Conservation (phyloP, 2,329 filamentous ascomycete species). For the Neonectria magnoliae region DNA sequence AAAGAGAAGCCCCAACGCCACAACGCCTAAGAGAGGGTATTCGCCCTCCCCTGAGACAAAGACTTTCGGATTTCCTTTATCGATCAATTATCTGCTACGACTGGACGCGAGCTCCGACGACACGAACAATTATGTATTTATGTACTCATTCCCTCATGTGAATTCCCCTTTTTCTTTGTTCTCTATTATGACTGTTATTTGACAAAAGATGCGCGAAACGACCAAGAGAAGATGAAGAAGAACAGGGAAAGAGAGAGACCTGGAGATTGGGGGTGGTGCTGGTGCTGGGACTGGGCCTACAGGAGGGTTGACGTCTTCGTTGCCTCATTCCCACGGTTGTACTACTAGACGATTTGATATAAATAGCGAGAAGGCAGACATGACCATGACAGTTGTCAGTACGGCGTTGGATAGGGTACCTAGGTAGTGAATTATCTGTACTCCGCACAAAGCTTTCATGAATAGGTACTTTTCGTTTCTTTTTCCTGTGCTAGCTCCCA, state of each 20-base stretch:
- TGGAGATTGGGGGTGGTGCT: no score
- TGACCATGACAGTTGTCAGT: slow-evolving; percentile 13
- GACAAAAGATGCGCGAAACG: background rate
- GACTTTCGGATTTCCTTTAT: slow-evolving; percentile 8
- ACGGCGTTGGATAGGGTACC: slow-evolving; percentile 22
- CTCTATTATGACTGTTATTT: slow-evolving; percentile 22
- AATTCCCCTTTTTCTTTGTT: slow-evolving; percentile 6
- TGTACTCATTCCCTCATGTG: slow-evolving; percentile 29
- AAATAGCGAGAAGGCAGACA: slow-evolving; percentile 34
- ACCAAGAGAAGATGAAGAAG: background rate
- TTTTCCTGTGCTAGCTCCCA: background rate
- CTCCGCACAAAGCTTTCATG: slow-evolving; percentile 10
- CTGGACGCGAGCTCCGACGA: slow-evolving; percentile 30
- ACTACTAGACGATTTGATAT: slow-evolving; percentile 28
- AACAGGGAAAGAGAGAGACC: slow-evolving; percentile 2
- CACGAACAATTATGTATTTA: slow-evolving; percentile 41
- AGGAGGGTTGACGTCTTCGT: background rate
- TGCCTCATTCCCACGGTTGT: slow-evolving; percentile 22
- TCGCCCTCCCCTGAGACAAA: slow-evolving; percentile 25
- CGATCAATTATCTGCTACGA: slow-evolving; percentile 30
- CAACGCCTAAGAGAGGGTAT: slow-evolving; percentile 21
- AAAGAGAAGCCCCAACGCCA: slow-evolving; percentile 5
- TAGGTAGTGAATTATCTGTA: slow-evolving; percentile 15
- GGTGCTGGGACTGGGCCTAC: background rate
- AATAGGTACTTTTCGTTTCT: slow-evolving; percentile 8